Evolutionary conservation across 2,329 filamentous ascomycete species (phyloP).

Genomic region (Lecanicillium sp.): DNA sequence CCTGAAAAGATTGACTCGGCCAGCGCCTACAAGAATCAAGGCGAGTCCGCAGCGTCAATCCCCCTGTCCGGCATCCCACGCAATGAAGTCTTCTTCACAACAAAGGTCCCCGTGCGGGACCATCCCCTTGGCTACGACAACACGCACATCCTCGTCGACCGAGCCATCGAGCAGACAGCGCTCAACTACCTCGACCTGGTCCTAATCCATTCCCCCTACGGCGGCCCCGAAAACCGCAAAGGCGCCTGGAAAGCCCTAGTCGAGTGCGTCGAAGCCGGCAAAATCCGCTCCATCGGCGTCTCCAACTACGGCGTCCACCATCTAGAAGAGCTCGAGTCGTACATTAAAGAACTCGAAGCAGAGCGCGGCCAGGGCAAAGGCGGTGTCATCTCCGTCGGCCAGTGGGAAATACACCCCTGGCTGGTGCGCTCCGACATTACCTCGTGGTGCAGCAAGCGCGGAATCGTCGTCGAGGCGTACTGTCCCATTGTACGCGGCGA

Average conservation of each 20-base stretch:
- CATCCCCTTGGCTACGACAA: constrained; percentile 47
- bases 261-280: constrained; percentile 53
- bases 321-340: constrained; percentile 48
- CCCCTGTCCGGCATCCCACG: constrained; percentile 32
- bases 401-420: constrained; percentile 90
- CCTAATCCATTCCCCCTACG: constrained; percentile 54
- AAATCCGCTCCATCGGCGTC: constrained; percentile 53
- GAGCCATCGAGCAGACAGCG: constrained; percentile 52
- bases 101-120: constrained; percentile 39
- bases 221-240: constrained; percentile 46
- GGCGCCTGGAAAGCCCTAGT: constrained; percentile 55
- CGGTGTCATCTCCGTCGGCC: constrained; percentile 72
- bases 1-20: constrained; percentile 41
- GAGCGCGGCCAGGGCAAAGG: constrained; percentile 56
- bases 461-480: constrained; percentile 56
- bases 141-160: constrained; percentile 54
- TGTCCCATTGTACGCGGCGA: constrained; percentile 56
- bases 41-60: constrained; percentile 36
- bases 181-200: constrained; percentile 61
- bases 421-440: constrained; percentile 70
- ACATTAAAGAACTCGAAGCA: constrained; percentile 52
- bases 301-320: constrained; percentile 59
- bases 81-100: constrained; percentile 45
- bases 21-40: constrained; percentile 43
- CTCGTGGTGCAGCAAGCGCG: constrained; percentile 61